Evolutionary conservation across 78 protist species (phyloP).

Genomic region (Isochrysis galbana): DNA sequence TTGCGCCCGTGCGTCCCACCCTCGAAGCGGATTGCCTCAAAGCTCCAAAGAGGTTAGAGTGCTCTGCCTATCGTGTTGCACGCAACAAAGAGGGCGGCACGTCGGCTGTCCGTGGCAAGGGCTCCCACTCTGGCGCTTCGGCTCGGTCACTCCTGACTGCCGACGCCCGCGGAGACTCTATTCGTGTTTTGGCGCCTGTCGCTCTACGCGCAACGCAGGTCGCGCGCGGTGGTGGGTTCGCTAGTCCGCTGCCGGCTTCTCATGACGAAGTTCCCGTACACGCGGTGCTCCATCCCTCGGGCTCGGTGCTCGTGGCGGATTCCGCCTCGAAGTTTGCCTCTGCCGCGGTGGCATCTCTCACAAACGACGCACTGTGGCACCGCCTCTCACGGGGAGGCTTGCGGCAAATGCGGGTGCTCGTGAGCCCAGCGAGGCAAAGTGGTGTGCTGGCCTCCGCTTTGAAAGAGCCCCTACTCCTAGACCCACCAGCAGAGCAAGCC

Average conservation of each 20-base stretch:
- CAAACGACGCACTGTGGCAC: not conserved
- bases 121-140: too few relatives aligned
- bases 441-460: not conserved
- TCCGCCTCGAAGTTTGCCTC: not conserved
- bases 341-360: not conserved
- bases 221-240: too few relatives aligned
- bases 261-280: too few relatives aligned
- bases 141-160: too few relatives aligned
- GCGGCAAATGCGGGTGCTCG: not conserved
- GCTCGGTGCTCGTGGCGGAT: not conserved
- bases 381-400: not conserved
- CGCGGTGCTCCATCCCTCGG: slow-evolving; percentile 5
- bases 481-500: not conserved
- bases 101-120: not conserved
- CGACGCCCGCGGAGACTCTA: too few relatives aligned
- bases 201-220: too few relatives aligned
- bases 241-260: too few relatives aligned
- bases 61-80: not conserved
- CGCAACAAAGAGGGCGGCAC: not conserved
- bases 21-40: not conserved
- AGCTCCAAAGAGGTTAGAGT: not conserved
- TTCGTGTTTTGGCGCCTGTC: too few relatives aligned
- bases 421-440: not conserved
- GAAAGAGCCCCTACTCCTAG: not conserved
- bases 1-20: not conserved